Percentiles rank a stretch among this genome's conserved stretches.
Evolutionary conservation across 2,329 filamentous ascomycete species (phyloP).

Genomic region (Lachnellula suecica): DNA sequence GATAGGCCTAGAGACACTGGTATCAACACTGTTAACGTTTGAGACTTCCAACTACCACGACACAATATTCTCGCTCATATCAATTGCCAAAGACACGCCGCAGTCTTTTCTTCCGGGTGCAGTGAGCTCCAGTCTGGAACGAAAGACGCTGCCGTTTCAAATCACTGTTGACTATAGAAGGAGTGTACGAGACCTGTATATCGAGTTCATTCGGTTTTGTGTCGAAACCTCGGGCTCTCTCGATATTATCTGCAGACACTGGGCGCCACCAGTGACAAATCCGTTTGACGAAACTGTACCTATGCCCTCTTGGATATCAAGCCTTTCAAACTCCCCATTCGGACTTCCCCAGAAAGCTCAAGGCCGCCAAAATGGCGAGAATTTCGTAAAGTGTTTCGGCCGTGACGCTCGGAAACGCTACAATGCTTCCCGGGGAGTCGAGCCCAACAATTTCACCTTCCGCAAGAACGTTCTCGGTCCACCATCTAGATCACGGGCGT

Average conservation of each 20-base stretch:
- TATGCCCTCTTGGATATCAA: conserved; percentile 4
- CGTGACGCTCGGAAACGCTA: no score
- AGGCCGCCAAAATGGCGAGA: no score
- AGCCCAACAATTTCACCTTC: no score
- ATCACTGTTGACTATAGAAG: conserved; percentile 1
- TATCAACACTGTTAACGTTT: conserved; percentile 5
- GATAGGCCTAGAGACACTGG: conserved; percentile 3
- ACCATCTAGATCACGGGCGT: no score
- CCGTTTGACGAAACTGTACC: neutral
- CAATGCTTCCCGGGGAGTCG: no score
- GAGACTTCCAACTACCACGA: conserved; percentile 2
- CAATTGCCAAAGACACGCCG: conserved; percentile 4
- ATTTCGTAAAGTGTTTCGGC: no score
- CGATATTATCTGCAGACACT: conserved; percentile 11
- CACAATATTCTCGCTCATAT: conserved; percentile 1
- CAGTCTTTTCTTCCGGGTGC: no score
- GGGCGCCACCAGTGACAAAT: conserved; percentile 7
- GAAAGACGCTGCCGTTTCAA: neutral
- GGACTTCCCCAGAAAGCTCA: neutral
- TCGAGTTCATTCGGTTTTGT: conserved; percentile 6
- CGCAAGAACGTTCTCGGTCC: no score
- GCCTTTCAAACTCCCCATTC: neutral
- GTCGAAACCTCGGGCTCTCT: conserved; percentile 5
- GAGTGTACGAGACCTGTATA: neutral
- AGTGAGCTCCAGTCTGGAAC: neutral